Evolutionary conservation across 352 stramenopile species (phyloP).

Genomic region (Globisporangium ultimum): DNA sequence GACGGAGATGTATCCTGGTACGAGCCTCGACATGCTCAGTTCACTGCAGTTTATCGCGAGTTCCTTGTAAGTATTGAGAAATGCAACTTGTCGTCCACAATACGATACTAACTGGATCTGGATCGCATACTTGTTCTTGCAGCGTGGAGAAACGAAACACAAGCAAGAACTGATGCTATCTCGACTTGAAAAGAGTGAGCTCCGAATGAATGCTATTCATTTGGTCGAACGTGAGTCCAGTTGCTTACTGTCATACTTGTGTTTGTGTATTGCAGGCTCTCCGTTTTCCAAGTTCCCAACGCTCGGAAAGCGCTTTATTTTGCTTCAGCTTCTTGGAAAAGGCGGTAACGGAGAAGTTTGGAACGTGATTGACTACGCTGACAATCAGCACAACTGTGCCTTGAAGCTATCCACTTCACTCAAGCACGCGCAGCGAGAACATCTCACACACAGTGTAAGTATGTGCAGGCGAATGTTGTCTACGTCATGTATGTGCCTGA

Average conservation of each 20-base stretch:
- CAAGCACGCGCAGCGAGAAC: conserved; percentile 63
- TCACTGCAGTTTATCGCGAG: conserved; percentile 46
- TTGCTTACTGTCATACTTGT: neutral
- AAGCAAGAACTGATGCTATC: conserved; percentile 76
- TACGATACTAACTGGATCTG: neutral
- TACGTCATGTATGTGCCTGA: neutral
- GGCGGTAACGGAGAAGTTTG: conserved; percentile 80
- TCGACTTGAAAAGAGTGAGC: conserved; percentile 62
- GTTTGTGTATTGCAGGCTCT: conserved; percentile 30
- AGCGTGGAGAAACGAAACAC: conserved; percentile 72
- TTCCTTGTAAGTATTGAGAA: conserved; percentile 47
- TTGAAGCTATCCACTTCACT: conserved; percentile 75
- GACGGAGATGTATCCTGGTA: conserved; percentile 48
- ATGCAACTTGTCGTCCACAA: neutral
- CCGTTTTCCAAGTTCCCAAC: conserved; percentile 73
- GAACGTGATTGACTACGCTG: conserved; percentile 74
- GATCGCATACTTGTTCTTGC: neutral
- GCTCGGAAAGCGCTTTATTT: conserved; percentile 63
- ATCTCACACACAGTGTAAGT: conserved; percentile 69
- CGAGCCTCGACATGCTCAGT: conserved; percentile 37
- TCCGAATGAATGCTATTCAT: neutral
- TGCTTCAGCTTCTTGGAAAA: conserved; percentile 63
- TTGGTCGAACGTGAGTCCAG: neutral
- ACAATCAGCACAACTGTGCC: conserved; percentile 54
- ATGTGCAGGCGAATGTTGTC: neutral